Evolutionary conservation across 164 flowering plant species (phyloP).

Genomic region (Umbilicus rupestris): DNA sequence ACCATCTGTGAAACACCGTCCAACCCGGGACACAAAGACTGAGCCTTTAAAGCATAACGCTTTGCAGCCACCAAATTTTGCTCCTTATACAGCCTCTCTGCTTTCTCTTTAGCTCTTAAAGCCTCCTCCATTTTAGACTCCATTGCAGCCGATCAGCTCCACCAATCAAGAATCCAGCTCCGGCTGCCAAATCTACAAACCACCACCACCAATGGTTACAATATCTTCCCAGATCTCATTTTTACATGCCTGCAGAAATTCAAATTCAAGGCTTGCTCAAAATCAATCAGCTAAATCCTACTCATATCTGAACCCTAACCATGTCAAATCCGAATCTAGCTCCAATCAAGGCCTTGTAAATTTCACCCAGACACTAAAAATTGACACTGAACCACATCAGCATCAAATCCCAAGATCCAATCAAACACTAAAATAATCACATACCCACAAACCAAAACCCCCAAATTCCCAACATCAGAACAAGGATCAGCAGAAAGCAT

Average conservation of each 20-base stretch:
- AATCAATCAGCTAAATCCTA: conserved; percentile 1
- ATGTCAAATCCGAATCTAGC: too few relatives aligned
- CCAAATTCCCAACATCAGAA: neutral
- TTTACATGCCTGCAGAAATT: neutral
- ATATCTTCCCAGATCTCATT: conserved; percentile 4
- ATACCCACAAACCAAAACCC: neutral
- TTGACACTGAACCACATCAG: too few relatives aligned
- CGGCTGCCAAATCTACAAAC: neutral
- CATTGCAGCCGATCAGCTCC: conserved; percentile 20
- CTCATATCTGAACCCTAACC: neutral
- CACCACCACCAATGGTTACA: neutral
- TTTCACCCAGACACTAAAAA: too few relatives aligned
- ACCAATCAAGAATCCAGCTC: neutral
- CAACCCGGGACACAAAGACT: conserved; percentile 43
- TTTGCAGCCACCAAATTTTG: conserved; percentile 52
- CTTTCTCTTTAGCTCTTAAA: conserved; percentile 45
- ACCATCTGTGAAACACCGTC: conserved; percentile 80
- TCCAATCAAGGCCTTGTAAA: too few relatives aligned
- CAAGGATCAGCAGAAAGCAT: neutral
- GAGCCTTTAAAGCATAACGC: conserved; percentile 61
- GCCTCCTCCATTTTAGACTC: conserved; percentile 56
- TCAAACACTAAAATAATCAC: neutral
- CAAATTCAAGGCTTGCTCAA: neutral
- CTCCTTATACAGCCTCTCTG: conserved; percentile 53
- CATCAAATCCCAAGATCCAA: neutral